These are phyloP conservation scores for Cladorrhinum samala DNA, from an alignment of 495 filamentous ascomycete genomes.

Conservation along the genomic window DNA sequence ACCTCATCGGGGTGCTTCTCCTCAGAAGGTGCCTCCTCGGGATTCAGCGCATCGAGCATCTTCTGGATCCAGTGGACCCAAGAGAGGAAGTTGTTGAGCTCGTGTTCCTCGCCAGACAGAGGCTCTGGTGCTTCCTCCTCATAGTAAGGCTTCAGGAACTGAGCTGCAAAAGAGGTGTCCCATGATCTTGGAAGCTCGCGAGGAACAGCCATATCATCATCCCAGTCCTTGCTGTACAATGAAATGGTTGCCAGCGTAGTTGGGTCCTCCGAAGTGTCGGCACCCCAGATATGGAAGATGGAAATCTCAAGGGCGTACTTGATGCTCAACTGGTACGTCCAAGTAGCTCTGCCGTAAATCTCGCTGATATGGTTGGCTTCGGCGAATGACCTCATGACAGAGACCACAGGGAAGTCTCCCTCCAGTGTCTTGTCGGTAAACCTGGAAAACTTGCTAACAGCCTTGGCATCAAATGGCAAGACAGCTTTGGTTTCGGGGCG, in stretches of 20 bases:
- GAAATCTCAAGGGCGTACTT: constrained; percentile 16
- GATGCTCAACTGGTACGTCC: constrained; percentile 8
- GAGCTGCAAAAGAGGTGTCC: constrained; percentile 7
- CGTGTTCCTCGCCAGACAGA: neutral
- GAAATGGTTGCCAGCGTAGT: neutral
- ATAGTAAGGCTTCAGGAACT: constrained; percentile 5
- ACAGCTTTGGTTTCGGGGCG: neutral
- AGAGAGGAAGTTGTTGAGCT: constrained; percentile 10
- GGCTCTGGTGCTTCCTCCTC: neutral
- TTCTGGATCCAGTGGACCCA: constrained; percentile 18
- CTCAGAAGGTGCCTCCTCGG: neutral
- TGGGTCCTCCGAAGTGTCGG: neutral
- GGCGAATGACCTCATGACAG: neutral
- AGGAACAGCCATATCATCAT: constrained; percentile 9
- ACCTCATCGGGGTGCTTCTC: too few relatives aligned
- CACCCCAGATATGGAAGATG: constrained; percentile 6
- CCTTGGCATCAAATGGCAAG: neutral
- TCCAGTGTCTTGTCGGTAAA: neutral
- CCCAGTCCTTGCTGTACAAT: constrained; percentile 16
- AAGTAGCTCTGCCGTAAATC: constrained; percentile 11
- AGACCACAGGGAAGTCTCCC: constrained; percentile 1
- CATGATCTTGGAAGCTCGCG: constrained; percentile 9
- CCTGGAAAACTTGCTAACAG: neutral
- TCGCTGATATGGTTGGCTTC: neutral
- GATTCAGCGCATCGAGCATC: constrained; percentile 6